Percentiles rank a stretch among this genome's conserved stretches.
These are phyloP conservation scores for Silene latifolia DNA, from an alignment of 148 eudicot species.

Conservation along the genomic window DNA sequence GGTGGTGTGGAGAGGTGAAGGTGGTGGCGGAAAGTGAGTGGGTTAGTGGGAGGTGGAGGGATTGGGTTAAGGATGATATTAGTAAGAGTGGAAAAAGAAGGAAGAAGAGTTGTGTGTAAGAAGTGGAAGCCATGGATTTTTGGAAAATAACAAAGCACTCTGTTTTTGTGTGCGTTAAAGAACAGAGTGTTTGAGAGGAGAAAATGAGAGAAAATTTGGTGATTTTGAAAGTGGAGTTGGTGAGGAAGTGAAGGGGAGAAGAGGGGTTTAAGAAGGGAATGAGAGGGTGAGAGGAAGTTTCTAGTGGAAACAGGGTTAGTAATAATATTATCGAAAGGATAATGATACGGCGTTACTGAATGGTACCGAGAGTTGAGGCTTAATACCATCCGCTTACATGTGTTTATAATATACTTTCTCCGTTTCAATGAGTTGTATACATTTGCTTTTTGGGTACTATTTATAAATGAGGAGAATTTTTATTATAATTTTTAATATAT, in stretches of 20 bases:
- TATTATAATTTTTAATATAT: no score
- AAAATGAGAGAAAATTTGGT: neutral
- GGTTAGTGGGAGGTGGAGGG: slow-evolving; percentile 42
- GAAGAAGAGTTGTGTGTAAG: slow-evolving; percentile 4
- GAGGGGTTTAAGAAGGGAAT: slow-evolving; percentile 15
- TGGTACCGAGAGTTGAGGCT: no score
- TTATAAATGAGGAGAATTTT: no score
- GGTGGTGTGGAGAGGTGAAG: slow-evolving; percentile 53
- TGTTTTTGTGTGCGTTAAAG: slow-evolving; percentile 14
- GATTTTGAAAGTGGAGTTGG: neutral
- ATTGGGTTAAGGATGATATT: slow-evolving; percentile 18
- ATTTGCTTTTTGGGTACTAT: no score
- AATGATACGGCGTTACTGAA: no score
- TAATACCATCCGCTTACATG: no score
- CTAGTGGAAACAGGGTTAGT: neutral
- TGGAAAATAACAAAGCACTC: slow-evolving; percentile 8
- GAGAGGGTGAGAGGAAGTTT: slow-evolving; percentile 22
- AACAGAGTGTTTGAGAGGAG: neutral
- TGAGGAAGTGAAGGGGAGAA: slow-evolving; percentile 5
- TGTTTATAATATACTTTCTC: no score
- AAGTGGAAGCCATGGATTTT: slow-evolving; percentile 20
- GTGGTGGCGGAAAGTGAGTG: slow-evolving; percentile 57
- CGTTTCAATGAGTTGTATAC: no score
- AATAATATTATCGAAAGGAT: no score
- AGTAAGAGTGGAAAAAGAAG: slow-evolving; percentile 16